Evolutionary conservation across 805 yeast genomes (phyloP).

Genomic region (Nakazawaea wyomingensis): DNA sequence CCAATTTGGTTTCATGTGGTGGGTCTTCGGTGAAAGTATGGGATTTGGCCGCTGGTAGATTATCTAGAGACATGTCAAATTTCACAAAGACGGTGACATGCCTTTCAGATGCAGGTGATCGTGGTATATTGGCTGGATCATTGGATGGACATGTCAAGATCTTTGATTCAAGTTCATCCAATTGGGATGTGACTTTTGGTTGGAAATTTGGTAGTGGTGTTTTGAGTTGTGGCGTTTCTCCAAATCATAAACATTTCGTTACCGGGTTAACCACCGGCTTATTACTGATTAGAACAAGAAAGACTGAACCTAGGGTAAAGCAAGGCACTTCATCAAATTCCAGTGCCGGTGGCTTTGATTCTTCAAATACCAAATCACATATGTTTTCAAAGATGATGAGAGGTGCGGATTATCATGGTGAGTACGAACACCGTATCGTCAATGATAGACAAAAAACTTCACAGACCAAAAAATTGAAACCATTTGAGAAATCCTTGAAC

Average conservation of each 20-base stretch:
- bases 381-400: slow-evolving; percentile 79
- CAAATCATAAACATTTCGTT: slow-evolving; percentile 81
- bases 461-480: slow-evolving; percentile 57
- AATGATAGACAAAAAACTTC: slow-evolving; percentile 46
- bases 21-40: slow-evolving; percentile 82
- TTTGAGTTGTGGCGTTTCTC: slow-evolving; percentile 83
- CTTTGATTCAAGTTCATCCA: slow-evolving; percentile 65
- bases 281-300: slow-evolving; percentile 82
- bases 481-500: slow-evolving; percentile 78
- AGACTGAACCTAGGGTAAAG: slow-evolving; percentile 53
- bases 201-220: slow-evolving; percentile 98
- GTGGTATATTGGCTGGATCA: slow-evolving; percentile 88
- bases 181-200: slow-evolving; percentile 89
- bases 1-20: slow-evolving; percentile 75
- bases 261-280: slow-evolving; percentile 90
- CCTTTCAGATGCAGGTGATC: slow-evolving; percentile 64
- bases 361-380: slow-evolving; percentile 43
- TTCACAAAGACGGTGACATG: slow-evolving; percentile 94
- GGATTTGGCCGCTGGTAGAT: slow-evolving; percentile 81
- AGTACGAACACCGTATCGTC: slow-evolving; percentile 70
- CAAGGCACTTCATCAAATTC: slow-evolving; percentile 41
- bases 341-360: too few species aligned
- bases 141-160: slow-evolving; percentile 97
- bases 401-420: slow-evolving; percentile 89
- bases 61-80: slow-evolving; percentile 67